A percentile compares a stretch with the other conserved stretches of the same genome.
Evolutionary conservation across 2,329 filamentous ascomycete genomes (phyloP).

Genomic region (Fusarium cicatricum): DNA sequence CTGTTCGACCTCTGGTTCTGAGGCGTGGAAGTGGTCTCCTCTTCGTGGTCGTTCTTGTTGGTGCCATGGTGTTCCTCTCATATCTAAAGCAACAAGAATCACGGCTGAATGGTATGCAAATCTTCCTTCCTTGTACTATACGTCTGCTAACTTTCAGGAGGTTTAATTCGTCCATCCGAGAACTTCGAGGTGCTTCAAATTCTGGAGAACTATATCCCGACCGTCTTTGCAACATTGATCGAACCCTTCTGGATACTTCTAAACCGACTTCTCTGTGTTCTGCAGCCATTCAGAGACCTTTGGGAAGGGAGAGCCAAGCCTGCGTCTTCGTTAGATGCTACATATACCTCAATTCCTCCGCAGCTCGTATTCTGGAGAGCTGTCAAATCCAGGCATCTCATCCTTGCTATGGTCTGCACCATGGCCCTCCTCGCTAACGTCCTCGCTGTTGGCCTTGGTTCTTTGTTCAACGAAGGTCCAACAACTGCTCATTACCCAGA

Average conservation of each 20-base stretch:
- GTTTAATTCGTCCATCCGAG: conserved; percentile 41
- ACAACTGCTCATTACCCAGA: conserved; percentile 2
- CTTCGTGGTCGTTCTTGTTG: conserved; percentile 21
- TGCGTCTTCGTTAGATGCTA: conserved; percentile 51
- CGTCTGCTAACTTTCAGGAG: conserved; percentile 27
- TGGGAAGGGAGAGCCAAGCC: conserved; percentile 47
- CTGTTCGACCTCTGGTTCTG: conserved; percentile 36
- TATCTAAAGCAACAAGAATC: conserved; percentile 39
- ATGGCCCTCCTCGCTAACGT: conserved; percentile 61
- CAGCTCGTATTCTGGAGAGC: conserved; percentile 60
- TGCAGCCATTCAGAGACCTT: conserved; percentile 64
- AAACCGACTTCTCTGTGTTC: conserved; percentile 60
- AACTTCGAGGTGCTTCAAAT: conserved; percentile 50
- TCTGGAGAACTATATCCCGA: conserved; percentile 61
- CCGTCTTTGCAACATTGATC: conserved; percentile 60
- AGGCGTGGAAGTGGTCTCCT: conserved; percentile 21
- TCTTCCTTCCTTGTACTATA: background rate
- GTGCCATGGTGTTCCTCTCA: conserved; percentile 21
- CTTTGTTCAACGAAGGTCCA: conserved; percentile 55
- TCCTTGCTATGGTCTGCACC: conserved; percentile 56
- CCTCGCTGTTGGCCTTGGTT: conserved; percentile 60
- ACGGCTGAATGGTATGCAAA: conserved; percentile 12
- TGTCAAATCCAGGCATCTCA: conserved; percentile 52
- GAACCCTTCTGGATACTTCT: conserved; percentile 66
- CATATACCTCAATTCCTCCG: conserved; percentile 64